Evolutionary conservation across 768 basidiomycete species (phyloP).

Genomic region (Serendipita vermifera): DNA sequence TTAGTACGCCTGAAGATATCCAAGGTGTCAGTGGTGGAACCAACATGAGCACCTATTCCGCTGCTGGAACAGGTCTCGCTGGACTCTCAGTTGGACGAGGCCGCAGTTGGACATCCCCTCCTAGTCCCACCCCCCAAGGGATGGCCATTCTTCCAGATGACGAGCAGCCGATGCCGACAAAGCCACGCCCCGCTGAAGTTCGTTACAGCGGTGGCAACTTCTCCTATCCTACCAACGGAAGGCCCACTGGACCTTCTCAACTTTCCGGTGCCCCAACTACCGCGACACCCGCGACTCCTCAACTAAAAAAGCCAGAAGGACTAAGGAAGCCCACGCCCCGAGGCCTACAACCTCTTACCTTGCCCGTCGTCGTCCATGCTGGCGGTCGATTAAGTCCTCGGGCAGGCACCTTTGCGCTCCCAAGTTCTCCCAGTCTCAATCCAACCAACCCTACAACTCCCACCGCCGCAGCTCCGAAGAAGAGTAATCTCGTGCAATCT

Average conservation of each 20-base stretch:
- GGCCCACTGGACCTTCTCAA: neutral
- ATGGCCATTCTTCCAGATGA: neutral
- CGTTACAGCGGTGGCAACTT: constrained; percentile 8
- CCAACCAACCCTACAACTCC: neutral
- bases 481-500: neutral
- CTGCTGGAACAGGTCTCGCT: neutral
- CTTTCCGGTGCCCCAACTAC: neutral
- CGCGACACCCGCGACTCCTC: neutral
- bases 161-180: neutral
- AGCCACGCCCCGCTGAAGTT: neutral
- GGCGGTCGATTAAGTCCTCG: neutral
- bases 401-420: neutral
- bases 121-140: neutral
- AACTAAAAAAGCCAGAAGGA: neutral
- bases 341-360: constrained; percentile 1
- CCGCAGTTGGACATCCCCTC: neutral
- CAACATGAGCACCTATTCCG: neutral
- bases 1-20: neutral
- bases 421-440: constrained; percentile 3
- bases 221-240: neutral
- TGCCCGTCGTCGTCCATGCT: neutral
- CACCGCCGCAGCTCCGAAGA: neutral
- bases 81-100: neutral
- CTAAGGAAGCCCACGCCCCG: neutral
- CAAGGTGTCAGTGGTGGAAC: constrained; percentile 1